phyloP scores from a whole-genome alignment of 1,284 basidiomycete genomes.

The Boletus semigastroideus region DNA sequence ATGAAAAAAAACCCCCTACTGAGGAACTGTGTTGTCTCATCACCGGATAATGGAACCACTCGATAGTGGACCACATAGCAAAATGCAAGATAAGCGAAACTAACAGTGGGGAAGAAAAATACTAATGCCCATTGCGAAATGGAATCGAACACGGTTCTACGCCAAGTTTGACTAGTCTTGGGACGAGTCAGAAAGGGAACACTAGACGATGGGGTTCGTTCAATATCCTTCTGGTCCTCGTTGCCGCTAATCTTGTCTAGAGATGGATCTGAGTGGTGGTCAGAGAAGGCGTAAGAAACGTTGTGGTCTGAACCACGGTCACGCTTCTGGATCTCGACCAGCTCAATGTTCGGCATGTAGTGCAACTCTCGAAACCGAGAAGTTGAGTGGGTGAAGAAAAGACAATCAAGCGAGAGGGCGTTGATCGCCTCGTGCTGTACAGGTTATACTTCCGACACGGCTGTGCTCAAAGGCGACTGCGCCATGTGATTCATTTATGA shows the following conservation, averaged over 20 bases:
- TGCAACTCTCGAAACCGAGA: no score
- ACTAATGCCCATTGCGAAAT: conserved; percentile 1
- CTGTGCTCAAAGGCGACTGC: no score
- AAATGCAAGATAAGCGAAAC: conserved; percentile 10
- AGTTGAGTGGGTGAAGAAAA: no score
- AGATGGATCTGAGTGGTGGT: not conserved
- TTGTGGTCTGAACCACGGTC: no score
- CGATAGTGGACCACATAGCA: conserved; percentile 16
- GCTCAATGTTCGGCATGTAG: no score
- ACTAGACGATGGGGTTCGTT: not conserved
- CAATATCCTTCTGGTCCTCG: not conserved
- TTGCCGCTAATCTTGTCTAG: not conserved
- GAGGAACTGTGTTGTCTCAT: conserved; percentile 2
- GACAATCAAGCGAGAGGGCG: no score
- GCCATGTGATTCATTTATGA: no score
- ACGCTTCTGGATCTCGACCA: no score
- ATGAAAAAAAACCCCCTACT: not conserved
- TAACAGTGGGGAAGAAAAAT: conserved; percentile 2
- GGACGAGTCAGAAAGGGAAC: not conserved
- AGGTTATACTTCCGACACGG: no score
- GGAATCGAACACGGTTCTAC: not conserved
- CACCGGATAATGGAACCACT: conserved; percentile 6
- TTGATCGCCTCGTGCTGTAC: no score
- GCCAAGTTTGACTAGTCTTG: not conserved
- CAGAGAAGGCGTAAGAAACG: no score